Evolutionary conservation across 805 yeast species (phyloP), one percentile per base, ranked within the genome.

Genomic region (Suhomyces sp.): DNA sequence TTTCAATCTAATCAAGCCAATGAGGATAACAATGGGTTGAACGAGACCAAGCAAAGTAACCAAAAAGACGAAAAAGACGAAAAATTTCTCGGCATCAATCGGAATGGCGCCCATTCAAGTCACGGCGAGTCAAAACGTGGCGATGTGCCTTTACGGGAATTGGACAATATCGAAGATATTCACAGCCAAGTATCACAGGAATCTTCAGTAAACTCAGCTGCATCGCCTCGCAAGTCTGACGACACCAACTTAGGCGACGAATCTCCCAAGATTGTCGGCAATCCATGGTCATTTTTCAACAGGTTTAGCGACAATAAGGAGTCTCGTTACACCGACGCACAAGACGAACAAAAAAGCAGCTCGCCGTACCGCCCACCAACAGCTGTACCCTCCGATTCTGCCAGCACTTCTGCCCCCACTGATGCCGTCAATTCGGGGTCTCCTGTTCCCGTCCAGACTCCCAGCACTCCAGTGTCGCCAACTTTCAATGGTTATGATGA

Each of bases 241-340:
- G n/a, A 37, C 22, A 15, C 44, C 15, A 40, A 40, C 7, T 17
- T 41, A 10, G 29, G 29, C 2, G 51, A 53, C 27, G 64, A 61
- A 17, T 52, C 63, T 1, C 64, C 69, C 13, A 61, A 61, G 35
- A 51, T 60, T 1, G 55, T 71, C 7, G 62, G 65, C n/a, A 73
- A 72, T 50, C 59, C 77, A 0, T 62, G 71, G 55, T 55, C 63
- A 9, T 68, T 71, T 49, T 68, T 69, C 54, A 60, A 56, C 33
- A 55, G 61, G n/a, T 52, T 52, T 25, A 54, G 53, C 0, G 79
- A 74, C 53, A 65, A 63, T 19, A 56, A 61, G 22, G 77, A 74
- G 49, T 50, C 59, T 5, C 57, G 79, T 35, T 74, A 71, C 51
- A 53, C 47, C 1, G 56, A 57, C 29, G 74, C 68, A 5, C 65